Evolutionary conservation across 129 eudicot species (phyloP), one percentile per base, ranked within the genome.

Genomic region (Deinandra increscens): DNA sequence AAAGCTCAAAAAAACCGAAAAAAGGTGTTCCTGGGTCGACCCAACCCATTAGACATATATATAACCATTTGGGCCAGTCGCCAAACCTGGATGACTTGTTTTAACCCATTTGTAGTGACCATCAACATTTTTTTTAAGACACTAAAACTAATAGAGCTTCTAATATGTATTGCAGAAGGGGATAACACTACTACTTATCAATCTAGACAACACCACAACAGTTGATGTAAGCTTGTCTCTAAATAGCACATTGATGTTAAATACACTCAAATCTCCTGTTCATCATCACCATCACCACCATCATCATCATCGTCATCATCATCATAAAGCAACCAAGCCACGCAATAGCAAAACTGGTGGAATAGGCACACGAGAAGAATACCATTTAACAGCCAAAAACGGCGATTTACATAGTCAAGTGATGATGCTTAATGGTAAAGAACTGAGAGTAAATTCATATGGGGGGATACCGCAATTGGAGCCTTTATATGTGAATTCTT

Each of bases 401-500:
- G 81, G 89, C 13, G 54, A 91, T 64, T 77, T 91, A 66, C 98
- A 88, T 23, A 91, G 98, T 78, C 96, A 82, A 56, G 83, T 70
- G n/a, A 85, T 91, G 88, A 60, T 86, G 70, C 87, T 91, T 20
- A 91, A 91, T 64, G 96, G 85, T 50, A 77, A 81, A n/a, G 74
- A 75, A 7, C 62, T 88, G 60, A 49, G 66, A 2, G 71, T 91
- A 29, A 74, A 76, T 69, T 75, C 91, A 22, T 46, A 78, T 6
- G 90, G 85, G 18, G 68, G 67, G 67, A 84, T 91, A 68, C 97
- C 97, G 18, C 42, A 64, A 2, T 70, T 91, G 48, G 76, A 78
- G 63, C 91, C 96, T 29, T n/a, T 78, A 70, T 3, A 26, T 37
- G 91, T 86, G 62, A 76, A 82, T 41, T 78, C 88, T 49, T 84